Base-by-base conservation (phyloP, 2,329 filamentous ascomycete genomes). In the Myotisia sp. region DNA sequence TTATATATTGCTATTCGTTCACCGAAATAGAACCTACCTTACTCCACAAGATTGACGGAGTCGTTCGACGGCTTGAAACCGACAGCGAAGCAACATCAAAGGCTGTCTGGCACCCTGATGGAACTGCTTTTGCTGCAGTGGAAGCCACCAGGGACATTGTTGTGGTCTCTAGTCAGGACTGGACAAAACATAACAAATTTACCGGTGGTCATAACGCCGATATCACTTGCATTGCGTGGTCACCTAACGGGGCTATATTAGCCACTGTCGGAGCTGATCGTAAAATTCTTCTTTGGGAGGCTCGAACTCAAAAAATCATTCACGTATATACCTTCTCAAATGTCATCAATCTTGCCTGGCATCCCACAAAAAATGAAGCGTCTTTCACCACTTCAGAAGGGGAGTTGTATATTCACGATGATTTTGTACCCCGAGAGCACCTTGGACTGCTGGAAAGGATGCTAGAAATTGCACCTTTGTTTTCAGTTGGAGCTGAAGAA, bases 351-450 rank as follows among this genome's bases (percentile, higher is more conserved):
- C 66, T 98, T 38, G 71, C 74, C 19, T 98, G 90, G 87, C 90
- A 98, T 50, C 86, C 86, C 4, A 78, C 70, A 1, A 76, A 85
- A 43, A 98, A 98, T 47, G 72, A 87, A 2, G 60, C 90, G 1
- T 92, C 86, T 0, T 94, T 95, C 49, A 92, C 87, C 1, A 95
- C 84, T 23, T 81, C 78, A 1, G 82, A 93, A 38, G 90, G 92
- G 42, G 85, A 94, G 55, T 73, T 95, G 8, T 95, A 84, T 53
- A 95, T 95, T 36, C 80, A 86, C 51, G 75, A 59, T 37, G 49
- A 55, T 29, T 68, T 75, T 39, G 65, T 76, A 6, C 63, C 70
- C 4, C 47, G 54, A 17, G 67, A 70, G 21, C 57, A 70, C 40
- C 50, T 56, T 19, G 46, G 55, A 3, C 48, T 71, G 0, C 59